These are phyloP conservation scores for Myxozyma sirexii DNA, from an alignment of 805 yeast genomes.

Conservation along the genomic window DNA sequence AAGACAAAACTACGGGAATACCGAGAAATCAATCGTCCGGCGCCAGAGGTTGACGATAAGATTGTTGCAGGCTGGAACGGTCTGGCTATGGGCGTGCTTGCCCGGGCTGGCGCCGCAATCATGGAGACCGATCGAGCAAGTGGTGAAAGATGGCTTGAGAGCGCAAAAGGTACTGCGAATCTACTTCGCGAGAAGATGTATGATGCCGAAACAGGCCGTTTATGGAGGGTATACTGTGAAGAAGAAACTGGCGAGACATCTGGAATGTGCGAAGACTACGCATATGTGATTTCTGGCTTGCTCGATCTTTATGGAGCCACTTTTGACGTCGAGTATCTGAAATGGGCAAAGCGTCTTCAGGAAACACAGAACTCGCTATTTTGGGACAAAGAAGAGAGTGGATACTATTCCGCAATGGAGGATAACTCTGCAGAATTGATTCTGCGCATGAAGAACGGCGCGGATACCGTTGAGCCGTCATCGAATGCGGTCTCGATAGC, in stretches of 20 bases:
- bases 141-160: conserved; percentile 32
- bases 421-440: conserved; percentile 33
- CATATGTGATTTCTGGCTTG: conserved; percentile 43
- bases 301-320: conserved; percentile 44
- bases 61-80: conserved; percentile 46
- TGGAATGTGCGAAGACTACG: conserved; percentile 46
- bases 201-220: conserved; percentile 26
- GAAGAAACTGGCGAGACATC: conserved; percentile 17
- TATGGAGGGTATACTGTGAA: conserved; percentile 35
- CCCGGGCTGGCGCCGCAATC: conserved; percentile 39
- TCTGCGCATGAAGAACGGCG: conserved; percentile 44
- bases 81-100: conserved; percentile 44
- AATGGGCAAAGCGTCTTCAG: conserved; percentile 42
- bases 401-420: conserved; percentile 39
- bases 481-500: conserved; percentile 43
- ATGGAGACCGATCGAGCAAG: conserved; percentile 23
- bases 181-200: conserved; percentile 36
- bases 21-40: conserved; percentile 35
- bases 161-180: conserved; percentile 39
- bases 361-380: conserved; percentile 40
- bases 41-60: conserved; percentile 43
- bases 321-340: conserved; percentile 36
- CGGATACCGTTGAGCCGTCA: conserved; percentile 46
- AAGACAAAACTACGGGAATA: conserved; percentile 35
- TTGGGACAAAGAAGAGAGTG: conserved; percentile 43